These are phyloP conservation scores for Tetrahymena malaccensis DNA, from an alignment of 73 alveolate genomes.

Conservation along the genomic window DNA sequence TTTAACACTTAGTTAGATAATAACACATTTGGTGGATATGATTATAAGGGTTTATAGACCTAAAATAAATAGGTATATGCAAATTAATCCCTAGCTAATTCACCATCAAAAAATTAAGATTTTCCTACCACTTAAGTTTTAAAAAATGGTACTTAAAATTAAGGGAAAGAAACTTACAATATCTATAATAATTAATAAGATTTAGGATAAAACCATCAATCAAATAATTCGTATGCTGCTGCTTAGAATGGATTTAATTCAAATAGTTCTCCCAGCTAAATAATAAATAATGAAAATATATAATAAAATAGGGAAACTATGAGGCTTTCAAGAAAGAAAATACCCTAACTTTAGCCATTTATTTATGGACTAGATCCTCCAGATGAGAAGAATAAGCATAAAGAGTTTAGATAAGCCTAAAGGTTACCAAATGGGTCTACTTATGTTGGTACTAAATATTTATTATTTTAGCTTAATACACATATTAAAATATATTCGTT, in stretches of 20 bases:
- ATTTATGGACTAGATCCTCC: background rate
- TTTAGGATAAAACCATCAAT: background rate
- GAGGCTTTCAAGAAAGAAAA: background rate
- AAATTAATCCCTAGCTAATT: background rate
- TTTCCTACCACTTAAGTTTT: background rate
- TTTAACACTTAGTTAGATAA: background rate
- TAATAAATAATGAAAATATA: background rate
- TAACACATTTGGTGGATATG: background rate
- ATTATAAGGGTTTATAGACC: background rate
- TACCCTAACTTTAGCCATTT: background rate
- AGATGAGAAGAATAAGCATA: background rate
- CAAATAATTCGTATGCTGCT: background rate
- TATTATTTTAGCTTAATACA: background rate
- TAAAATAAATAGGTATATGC: background rate
- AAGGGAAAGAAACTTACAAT: background rate
- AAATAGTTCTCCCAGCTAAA: background rate
- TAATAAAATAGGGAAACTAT: background rate
- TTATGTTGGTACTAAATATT: background rate
- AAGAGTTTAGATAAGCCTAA: background rate
- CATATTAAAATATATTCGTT: background rate
- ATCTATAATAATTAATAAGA: background rate
- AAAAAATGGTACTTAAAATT: background rate
- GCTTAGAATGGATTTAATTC: background rate
- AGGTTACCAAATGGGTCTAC: background rate
- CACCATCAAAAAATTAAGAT: background rate